Base-by-base conservation (phyloP, 495 filamentous ascomycete genomes). In the Elaphomyces granulatus region DNA sequence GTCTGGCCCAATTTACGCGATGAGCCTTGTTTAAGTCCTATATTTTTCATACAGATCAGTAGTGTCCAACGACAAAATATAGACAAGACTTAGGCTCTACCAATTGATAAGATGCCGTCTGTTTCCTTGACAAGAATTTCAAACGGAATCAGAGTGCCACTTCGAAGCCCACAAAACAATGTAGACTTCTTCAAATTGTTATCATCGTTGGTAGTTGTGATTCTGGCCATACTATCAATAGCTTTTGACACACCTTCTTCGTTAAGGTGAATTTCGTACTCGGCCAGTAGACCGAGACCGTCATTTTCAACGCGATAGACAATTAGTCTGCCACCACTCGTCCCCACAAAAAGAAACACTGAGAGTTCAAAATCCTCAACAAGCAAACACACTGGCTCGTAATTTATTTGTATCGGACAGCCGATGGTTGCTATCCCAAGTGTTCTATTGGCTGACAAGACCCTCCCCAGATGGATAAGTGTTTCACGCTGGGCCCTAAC, bases 101-200 rank as follows among this genome's bases (percentile, higher is more conserved):
- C 45, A 3, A 55, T 50, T 14, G 56, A 38, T 32, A 43, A 45
- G 14, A 32, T 6, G 12, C 35, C 21, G 8, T 46, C 46, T 9
- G 49, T 46, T 15, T 39, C 34, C 15, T 45, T 37, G 4, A 50
- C 36, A n/a, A 18, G 20, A 9, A 65, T 43, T 1, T 54, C 49
- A 33, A 66, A 58, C 10, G 56, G 45, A n/a, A 65, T 49, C 18
- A 68, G 50, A 17, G 57, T 57, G 17, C 64, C 64, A 44, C 64
- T 60, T 19, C 64, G 59, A 20, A 68, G 48, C 15, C 64, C 64
- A 33, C 64, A 68, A 6, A 66, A 54, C 8, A 68, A 31, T 40
- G 51, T 44, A n/a, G 47, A 41, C 6, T 30, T 44, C 9, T 34
- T 45, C 8, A 48, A 32, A 4, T 37, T 32, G 3, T 37, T 45